Evolutionary conservation across 331 rosid species (phyloP), one percentile per base, ranked within the genome.

Genomic region (Saraca asoca): DNA sequence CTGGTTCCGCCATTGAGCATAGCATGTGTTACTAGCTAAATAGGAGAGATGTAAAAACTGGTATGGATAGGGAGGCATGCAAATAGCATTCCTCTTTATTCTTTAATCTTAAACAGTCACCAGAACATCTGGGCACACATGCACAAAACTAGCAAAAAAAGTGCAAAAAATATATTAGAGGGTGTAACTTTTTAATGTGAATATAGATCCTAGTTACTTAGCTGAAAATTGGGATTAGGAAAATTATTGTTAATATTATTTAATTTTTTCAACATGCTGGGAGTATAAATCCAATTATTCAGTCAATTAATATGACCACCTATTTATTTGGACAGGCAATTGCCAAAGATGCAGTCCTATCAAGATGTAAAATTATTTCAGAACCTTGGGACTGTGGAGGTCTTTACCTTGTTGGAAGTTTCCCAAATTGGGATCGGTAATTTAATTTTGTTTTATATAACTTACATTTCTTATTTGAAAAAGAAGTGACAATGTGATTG

Each of bases 321-420:
- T 64, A 64, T 70, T 65, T 76, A 6, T 65, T 75, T 78, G 67
- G 69, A 17, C 85, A 94, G 99, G 96, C 88, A 62, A 90, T 94
- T 79, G 86, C 97, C 38, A 94, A 88, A 85, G 99, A 94, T 83
- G 73, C 71, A 54, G 81, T 83, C 52, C 79, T 94, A 64, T 88
- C 99, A 7, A 88, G 95, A 75, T 94, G 97, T 79, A 94, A 94
- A 76, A 77, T 94, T 71, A 86, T 94, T 77, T 79, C 99, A 14
- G 99, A 94, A 81, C 99, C 99, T 66, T 94, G 99, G 99, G 99
- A 94, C 75, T 94, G 99, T 71, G 96, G 92, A 66, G 95, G 92
- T 75, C 99, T 90, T 63, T 88, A 94, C 85, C 97, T 90, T 71
- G 96, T 94, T 81, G 97, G 97, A 74, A 71, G 84, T 37, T 94